Evolutionary conservation across 805 yeast species (phyloP), one percentile per base, ranked within the genome.

Genomic region (Isabelozyma gotoi): DNA sequence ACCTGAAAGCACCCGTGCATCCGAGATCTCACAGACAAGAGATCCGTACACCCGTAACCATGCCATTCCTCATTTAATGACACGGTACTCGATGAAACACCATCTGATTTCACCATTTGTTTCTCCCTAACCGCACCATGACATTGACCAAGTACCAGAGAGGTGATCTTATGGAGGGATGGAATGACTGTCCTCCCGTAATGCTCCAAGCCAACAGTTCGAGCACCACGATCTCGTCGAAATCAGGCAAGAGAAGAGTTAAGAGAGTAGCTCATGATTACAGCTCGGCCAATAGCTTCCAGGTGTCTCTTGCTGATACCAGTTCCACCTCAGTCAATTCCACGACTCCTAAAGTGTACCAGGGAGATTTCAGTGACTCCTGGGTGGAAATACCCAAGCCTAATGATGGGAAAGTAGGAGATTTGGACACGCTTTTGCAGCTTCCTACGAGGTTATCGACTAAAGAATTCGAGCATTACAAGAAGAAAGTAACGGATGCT

Each of bases 131-230:
- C 19, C 38, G 19, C 16, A 29, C 14, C 39, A 63, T 61, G 63
- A 55, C 66, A 20, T 43, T 67, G 41, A 65, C 72, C 2, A 67
- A 61, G 36, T 61, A 55, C 49, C 75, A 69, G 46, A 42, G 67
- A 36, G 74, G 74, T 2, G 73, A 62, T 32, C 53, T 57, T 21
- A 65, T 66, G 51, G 70, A 64, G 46, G 85, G 85, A 11, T 81
- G 85, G 85, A 81, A 81, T 52, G 87, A 81, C 57, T 80, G 84
- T 54, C 83, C 83, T 0, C 61, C 71, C 1, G 48, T 60, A 7
- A 52, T 57, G 55, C 43, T 57, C 17, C 43, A 24, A n/a, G 3
- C 29, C 48, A 7, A 39, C 43, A 38, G 42, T 18, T 27, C 39
- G 43, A 34, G 24, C 8, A 19, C 31, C 7, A 41, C 42, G 11